These are phyloP conservation scores for Tilletia caries DNA, from an alignment of 1,284 basidiomycete species.

Conservation along the genomic window DNA sequence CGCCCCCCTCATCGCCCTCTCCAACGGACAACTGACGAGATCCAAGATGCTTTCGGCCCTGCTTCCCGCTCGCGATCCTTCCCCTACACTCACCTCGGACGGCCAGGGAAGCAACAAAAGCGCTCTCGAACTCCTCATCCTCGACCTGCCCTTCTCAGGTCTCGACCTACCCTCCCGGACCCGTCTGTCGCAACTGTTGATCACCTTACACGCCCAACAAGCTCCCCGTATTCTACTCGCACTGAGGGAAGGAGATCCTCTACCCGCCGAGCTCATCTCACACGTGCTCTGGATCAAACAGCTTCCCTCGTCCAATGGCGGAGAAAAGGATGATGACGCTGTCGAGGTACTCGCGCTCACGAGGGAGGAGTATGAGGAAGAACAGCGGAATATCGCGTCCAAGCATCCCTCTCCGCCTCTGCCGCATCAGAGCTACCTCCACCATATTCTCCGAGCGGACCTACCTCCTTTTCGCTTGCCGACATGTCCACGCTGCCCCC, in stretches of 20 bases:
- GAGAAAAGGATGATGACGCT: not conserved
- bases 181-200: slow-evolving; percentile 55
- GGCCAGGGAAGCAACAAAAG: slow-evolving; percentile 54
- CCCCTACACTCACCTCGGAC: no score
- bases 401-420: no score
- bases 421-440: not conserved
- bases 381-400: not conserved
- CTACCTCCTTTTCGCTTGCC: not conserved
- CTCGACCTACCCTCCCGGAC: slow-evolving; percentile 27
- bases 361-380: slow-evolving; percentile 6
- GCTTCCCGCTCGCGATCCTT: slow-evolving; percentile 58
- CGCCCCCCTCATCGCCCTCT: slow-evolving; percentile 62
- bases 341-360: not conserved
- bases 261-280: slow-evolving; percentile 74
- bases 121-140: slow-evolving; percentile 60
- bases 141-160: slow-evolving; percentile 40
- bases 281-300: slow-evolving; percentile 66
- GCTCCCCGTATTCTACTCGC: slow-evolving; percentile 68
- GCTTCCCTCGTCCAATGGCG: slow-evolving; percentile 54
- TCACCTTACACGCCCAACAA: slow-evolving; percentile 60
- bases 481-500: not conserved
- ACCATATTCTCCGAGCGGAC: not conserved
- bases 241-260: slow-evolving; percentile 71
- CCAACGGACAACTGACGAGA: slow-evolving; percentile 85
- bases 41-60: slow-evolving; percentile 79